These are phyloP conservation scores for Teratosphaeria destructans DNA, from an alignment of 2,329 filamentous ascomycete genomes.

Conservation along the genomic window DNA sequence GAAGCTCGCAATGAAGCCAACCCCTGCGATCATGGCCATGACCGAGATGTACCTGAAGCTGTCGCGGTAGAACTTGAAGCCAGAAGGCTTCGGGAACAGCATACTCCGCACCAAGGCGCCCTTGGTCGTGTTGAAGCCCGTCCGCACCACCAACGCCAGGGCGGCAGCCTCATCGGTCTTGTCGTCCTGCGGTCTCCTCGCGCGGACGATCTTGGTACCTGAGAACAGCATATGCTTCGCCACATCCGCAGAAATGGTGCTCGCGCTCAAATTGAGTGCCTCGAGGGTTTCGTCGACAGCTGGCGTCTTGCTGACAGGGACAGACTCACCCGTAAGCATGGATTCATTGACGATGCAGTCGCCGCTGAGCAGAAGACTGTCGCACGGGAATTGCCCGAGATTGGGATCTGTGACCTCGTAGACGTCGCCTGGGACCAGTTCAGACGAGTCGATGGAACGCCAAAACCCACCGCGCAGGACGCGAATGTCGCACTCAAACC, in stretches of 20 bases:
- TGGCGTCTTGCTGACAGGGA: conserved; percentile 87
- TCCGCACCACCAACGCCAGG: conserved; percentile 82
- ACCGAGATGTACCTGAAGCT: conserved; percentile 97
- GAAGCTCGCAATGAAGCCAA: conserved; percentile 86
- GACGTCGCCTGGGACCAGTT: conserved; percentile 88
- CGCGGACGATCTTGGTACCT: conserved; percentile 89
- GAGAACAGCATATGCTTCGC: conserved; percentile 87
- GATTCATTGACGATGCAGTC: conserved; percentile 99
- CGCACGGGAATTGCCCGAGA: conserved; percentile 77
- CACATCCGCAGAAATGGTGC: conserved; percentile 71
- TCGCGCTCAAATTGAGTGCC: conserved; percentile 65
- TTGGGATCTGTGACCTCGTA: conserved; percentile 95
- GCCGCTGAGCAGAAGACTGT: conserved; percentile 80
- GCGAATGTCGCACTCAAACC: conserved; percentile 89
- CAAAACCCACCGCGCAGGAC: conserved; percentile 93
- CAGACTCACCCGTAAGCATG: conserved; percentile 95
- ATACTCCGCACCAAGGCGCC: conserved; percentile 92
- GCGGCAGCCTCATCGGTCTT: conserved; percentile 81
- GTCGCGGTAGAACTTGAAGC: conserved; percentile 97
- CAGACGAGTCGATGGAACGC: conserved; percentile 75
- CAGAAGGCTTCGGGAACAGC: conserved; percentile 95
- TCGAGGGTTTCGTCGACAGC: conserved; percentile 70
- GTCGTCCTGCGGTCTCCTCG: conserved; percentile 76
- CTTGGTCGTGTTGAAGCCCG: conserved; percentile 96
- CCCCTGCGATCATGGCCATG: conserved; percentile 74